A percentile compares a stretch with the other conserved stretches of the same genome.
phyloP scores from a whole-genome alignment of 2,329 filamentous ascomycete species.

The Xylaria digitata region DNA sequence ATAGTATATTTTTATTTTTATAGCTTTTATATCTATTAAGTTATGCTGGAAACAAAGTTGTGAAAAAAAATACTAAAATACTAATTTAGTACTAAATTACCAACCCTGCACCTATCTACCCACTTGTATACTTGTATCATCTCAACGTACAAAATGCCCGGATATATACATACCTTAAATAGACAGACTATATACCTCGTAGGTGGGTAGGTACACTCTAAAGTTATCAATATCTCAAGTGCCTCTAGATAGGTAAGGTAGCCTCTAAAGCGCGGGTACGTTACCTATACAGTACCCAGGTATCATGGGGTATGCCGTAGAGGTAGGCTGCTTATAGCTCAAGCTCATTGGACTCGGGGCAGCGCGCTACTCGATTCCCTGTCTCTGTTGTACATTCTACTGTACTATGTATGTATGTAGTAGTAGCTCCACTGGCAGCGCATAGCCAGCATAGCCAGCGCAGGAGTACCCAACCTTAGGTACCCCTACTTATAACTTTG shows the following conservation, averaged over 20 bases:
- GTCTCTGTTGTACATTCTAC: too few species aligned
- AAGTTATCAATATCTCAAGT: neutral
- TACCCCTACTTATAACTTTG: conserved; percentile 11
- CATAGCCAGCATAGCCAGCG: conserved; percentile 7
- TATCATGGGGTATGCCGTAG: too few species aligned
- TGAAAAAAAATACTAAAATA: too few species aligned
- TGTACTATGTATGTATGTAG: neutral
- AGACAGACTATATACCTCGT: too few species aligned
- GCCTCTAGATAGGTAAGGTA: neutral
- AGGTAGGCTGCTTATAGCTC: neutral
- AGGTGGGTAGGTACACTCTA: too few species aligned
- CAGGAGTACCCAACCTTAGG: conserved; percentile 26
- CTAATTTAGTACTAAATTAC: too few species aligned
- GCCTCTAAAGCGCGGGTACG: neutral
- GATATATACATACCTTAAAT: too few species aligned
- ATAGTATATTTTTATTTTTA: too few species aligned
- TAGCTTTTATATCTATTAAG: too few species aligned
- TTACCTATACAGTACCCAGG: too few species aligned
- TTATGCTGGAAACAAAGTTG: too few species aligned
- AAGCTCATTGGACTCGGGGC: conserved; percentile 12
- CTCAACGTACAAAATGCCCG: too few species aligned
- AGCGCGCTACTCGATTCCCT: conserved; percentile 3
- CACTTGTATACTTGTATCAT: neutral
- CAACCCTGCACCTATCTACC: neutral
- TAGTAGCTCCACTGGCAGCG: neutral